A percentile compares a stretch with the other conserved stretches of the same genome.
phyloP scores from a whole-genome alignment of 2,329 filamentous ascomycete species.

The Myriangium duriaei region DNA sequence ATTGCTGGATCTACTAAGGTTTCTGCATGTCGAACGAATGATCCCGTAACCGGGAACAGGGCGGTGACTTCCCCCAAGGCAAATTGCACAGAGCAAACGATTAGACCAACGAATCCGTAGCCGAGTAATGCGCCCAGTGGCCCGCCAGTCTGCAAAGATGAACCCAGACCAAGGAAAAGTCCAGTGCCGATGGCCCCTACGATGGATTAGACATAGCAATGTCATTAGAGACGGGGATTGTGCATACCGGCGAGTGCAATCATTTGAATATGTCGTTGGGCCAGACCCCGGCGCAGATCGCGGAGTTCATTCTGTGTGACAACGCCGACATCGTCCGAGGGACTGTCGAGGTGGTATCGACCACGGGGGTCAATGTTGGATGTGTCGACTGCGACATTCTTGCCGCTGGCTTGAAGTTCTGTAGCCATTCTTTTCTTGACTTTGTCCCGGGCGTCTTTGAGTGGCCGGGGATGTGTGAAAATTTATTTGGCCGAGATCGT shows the following conservation, averaged over 20 bases:
- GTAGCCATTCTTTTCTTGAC: too few relatives aligned
- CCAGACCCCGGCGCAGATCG: conserved; percentile 36
- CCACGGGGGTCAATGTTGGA: too few relatives aligned
- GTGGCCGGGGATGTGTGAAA: too few relatives aligned
- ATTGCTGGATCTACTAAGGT: conserved; percentile 39
- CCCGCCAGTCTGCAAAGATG: conserved; percentile 39
- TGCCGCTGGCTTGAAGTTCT: too few relatives aligned
- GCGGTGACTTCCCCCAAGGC: conserved; percentile 40
- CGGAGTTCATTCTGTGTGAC: too few relatives aligned
- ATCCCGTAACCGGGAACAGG: conserved; percentile 39
- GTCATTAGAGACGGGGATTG: too few relatives aligned
- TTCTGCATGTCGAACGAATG: conserved; percentile 38
- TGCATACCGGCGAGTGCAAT: conserved; percentile 54
- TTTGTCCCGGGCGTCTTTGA: too few relatives aligned
- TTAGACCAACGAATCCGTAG: conserved; percentile 38
- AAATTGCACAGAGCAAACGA: conserved; percentile 40
- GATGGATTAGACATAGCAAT: too few relatives aligned
- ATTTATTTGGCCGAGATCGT: too few relatives aligned
- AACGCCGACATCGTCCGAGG: too few relatives aligned
- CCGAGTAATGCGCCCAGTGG: conserved; percentile 41
- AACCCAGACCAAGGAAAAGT: conserved; percentile 45
- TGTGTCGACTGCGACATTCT: too few relatives aligned
- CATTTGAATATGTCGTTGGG: conserved; percentile 44
- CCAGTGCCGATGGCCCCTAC: conserved; percentile 55
- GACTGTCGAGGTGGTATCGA: too few relatives aligned